Conservation (phyloP, 108 stramenopile genomes). For the Epipyxis sp. region DNA sequence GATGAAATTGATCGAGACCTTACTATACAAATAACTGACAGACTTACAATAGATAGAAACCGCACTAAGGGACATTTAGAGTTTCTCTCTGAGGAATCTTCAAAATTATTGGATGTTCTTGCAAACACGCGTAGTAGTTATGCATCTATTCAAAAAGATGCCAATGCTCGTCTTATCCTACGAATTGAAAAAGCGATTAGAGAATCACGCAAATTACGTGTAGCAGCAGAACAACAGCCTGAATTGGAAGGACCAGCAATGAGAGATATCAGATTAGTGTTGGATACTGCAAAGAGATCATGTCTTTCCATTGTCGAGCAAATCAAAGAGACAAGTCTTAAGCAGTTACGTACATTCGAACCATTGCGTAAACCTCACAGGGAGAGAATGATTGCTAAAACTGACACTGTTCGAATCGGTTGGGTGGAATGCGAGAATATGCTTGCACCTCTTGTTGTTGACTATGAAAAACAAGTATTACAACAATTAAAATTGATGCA, state of each 20-base stretch:
- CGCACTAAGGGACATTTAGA: not conserved
- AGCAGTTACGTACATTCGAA: slow-evolving; percentile 6
- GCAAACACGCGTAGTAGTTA: not conserved
- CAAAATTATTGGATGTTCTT: not conserved
- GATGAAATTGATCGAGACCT: slow-evolving; percentile 15
- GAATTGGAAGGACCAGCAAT: not conserved
- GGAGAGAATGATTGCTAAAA: not conserved
- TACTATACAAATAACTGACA: slow-evolving; percentile 10
- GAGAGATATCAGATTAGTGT: not conserved
- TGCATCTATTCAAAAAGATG: not conserved
- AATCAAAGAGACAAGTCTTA: not conserved
- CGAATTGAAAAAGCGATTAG: not conserved
- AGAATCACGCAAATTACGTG: not conserved
- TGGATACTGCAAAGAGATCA: not conserved
- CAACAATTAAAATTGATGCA: not conserved
- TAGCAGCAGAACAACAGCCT: not conserved
- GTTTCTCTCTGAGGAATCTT: not conserved
- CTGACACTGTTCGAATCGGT: not conserved
- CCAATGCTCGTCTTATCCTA: not conserved
- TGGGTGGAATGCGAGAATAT: slow-evolving; percentile 3
- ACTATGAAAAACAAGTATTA: not conserved
- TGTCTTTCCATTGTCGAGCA: not conserved
- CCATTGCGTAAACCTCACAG: not conserved
- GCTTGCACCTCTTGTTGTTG: not conserved
- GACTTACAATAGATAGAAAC: not conserved